Percentiles rank a stretch among this genome's conserved stretches.
Evolutionary conservation across 2,329 filamentous ascomycete species (phyloP).

Genomic region (Epichloe elymi): DNA sequence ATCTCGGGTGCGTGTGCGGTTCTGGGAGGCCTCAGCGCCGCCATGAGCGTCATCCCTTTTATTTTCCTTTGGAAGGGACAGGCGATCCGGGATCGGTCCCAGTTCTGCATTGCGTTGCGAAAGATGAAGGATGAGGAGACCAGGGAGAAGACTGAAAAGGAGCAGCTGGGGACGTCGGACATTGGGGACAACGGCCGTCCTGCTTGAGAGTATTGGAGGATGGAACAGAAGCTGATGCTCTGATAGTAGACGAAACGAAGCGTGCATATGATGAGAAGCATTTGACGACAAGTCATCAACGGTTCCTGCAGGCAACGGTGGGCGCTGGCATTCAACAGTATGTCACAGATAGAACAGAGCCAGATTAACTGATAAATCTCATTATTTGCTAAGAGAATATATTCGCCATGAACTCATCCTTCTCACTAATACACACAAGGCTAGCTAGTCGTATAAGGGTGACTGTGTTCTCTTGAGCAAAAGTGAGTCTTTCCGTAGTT

Average conservation of each 20-base stretch:
- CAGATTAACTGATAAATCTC: neutral
- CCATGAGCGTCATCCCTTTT: conserved; percentile 38
- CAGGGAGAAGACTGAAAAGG: conserved; percentile 17
- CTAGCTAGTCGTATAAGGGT: neutral
- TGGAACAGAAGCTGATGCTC: neutral
- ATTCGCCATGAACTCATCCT: neutral
- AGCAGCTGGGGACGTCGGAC: too few species aligned
- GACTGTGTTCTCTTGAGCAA: neutral
- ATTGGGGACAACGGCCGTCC: neutral
- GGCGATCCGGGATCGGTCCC: conserved; percentile 40
- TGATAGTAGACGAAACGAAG: neutral
- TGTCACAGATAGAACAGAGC: neutral
- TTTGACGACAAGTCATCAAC: neutral
- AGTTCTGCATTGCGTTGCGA: conserved; percentile 48
- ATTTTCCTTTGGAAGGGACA: conserved; percentile 42
- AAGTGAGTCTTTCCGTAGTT: neutral
- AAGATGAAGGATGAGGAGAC: conserved; percentile 36
- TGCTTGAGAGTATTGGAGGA: neutral
- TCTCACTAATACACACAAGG: neutral
- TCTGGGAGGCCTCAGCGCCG: conserved; percentile 34
- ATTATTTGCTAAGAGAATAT: neutral
- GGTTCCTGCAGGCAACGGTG: neutral
- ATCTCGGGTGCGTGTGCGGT: conserved; percentile 39
- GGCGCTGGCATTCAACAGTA: neutral
- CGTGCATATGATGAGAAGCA: neutral